Evolutionary conservation across 164 flowering plant species (phyloP).

Genomic region (Kingdonia uniflora): DNA sequence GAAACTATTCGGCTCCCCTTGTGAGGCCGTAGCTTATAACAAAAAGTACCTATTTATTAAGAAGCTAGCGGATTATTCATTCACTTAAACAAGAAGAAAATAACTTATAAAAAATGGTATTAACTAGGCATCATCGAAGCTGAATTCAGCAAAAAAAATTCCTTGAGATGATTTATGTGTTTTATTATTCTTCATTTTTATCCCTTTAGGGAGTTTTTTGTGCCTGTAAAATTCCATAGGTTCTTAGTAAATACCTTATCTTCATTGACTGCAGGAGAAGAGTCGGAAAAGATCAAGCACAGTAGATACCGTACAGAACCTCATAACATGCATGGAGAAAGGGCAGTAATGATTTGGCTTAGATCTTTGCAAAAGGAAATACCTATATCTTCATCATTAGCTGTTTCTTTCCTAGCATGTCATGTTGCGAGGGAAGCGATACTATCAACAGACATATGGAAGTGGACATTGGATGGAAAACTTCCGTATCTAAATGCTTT

Average conservation of each 20-base stretch:
- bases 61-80: too few species aligned
- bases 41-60: too few species aligned
- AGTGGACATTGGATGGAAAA: slow-evolving; percentile 80
- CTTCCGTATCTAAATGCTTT: slow-evolving; percentile 76
- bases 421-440: slow-evolving; percentile 71
- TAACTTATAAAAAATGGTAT: too few species aligned
- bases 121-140: too few species aligned
- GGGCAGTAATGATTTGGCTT: slow-evolving; percentile 54
- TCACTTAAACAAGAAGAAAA: too few species aligned
- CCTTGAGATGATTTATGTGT: too few species aligned
- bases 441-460: slow-evolving; percentile 63
- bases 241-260: not conserved
- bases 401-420: slow-evolving; percentile 66
- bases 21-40: too few species aligned
- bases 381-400: slow-evolving; percentile 51
- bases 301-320: slow-evolving; percentile 31
- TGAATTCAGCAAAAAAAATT: too few species aligned
- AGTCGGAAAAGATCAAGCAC: slow-evolving; percentile 12
- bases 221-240: not conserved
- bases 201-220: not conserved
- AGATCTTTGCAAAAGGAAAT: slow-evolving; percentile 41
- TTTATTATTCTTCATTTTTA: too few species aligned
- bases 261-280: slow-evolving; percentile 27
- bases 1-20: too few species aligned
- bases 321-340: slow-evolving; percentile 40